Conservation (phyloP, 192 early-diverging fungal species). For the Glomus cerebriforme region DNA sequence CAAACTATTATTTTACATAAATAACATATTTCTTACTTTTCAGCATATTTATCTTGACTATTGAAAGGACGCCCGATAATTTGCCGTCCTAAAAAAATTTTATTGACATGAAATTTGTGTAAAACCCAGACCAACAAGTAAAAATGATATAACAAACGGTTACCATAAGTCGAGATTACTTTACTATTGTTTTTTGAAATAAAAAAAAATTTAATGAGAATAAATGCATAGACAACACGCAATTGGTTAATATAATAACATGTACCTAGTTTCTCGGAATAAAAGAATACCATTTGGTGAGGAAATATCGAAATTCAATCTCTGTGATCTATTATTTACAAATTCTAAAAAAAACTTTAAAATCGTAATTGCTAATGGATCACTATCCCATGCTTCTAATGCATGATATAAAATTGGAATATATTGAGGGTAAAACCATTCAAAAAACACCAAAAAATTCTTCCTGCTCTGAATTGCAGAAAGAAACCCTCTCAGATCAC, state of each 20-base stretch:
- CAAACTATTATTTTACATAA: not conserved
- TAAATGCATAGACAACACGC: not conserved
- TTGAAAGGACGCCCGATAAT: slow-evolving; percentile 23
- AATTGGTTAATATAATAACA: slow-evolving; percentile 2
- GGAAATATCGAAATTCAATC: slow-evolving; percentile 81
- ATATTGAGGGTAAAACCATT: slow-evolving; percentile 81
- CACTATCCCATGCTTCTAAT: slow-evolving; percentile 66
- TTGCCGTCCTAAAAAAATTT: slow-evolving; percentile 13
- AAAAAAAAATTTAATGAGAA: not conserved
- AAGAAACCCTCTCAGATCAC: slow-evolving; percentile 79
- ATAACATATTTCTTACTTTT: slow-evolving; percentile 42
- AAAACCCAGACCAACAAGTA: not conserved
- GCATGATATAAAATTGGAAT: slow-evolving; percentile 64
- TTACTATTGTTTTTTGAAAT: slow-evolving; percentile 36
- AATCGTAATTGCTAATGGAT: slow-evolving; percentile 67
- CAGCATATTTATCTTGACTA: slow-evolving; percentile 44
- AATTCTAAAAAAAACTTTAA: slow-evolving; percentile 83
- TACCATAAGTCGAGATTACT: slow-evolving; percentile 28
- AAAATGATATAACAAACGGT: not conserved
- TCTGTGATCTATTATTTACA: slow-evolving; percentile 76
- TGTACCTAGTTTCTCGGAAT: slow-evolving; percentile 82
- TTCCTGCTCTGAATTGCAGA: slow-evolving; percentile 59
- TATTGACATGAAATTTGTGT: not conserved
- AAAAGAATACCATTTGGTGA: slow-evolving; percentile 87
- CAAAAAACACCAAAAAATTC: slow-evolving; percentile 73